Percentiles rank a stretch among this genome's conserved stretches.
Evolutionary conservation across 2,329 filamentous ascomycete genomes (phyloP).

Genomic region (Penicillium sp.): DNA sequence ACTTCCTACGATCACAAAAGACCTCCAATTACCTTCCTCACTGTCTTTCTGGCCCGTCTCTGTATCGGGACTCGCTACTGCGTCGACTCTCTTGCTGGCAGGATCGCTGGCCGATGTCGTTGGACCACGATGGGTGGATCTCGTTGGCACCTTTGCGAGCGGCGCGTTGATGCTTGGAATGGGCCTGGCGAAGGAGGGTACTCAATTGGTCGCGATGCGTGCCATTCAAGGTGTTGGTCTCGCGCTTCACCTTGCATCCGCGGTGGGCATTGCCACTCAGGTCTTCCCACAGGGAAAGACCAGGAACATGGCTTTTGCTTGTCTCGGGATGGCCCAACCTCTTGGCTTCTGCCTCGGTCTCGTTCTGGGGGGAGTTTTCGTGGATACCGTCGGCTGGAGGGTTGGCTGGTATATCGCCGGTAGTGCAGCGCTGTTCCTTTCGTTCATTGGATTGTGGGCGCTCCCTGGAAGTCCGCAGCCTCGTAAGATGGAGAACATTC

Average conservation of each 20-base stretch:
- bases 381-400: conserved; percentile 51
- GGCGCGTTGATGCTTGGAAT: conserved; percentile 10
- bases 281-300: conserved; percentile 36
- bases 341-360: conserved; percentile 54
- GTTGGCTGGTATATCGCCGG: conserved; percentile 43
- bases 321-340: conserved; percentile 52
- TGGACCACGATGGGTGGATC: conserved; percentile 10
- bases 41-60: conserved; percentile 5
- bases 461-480: conserved; percentile 10
- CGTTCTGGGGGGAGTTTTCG: conserved; percentile 52
- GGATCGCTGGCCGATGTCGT: conserved; percentile 11
- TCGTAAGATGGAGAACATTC: not conserved
- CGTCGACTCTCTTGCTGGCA: conserved; percentile 13
- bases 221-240: conserved; percentile 12
- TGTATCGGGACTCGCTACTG: conserved; percentile 3
- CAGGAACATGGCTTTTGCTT: conserved; percentile 54
- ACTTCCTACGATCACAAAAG: conserved; percentile 5
- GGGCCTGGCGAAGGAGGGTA: conserved; percentile 2
- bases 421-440: conserved; percentile 7
- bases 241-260: conserved; percentile 5
- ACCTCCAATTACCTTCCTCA: conserved; percentile 1
- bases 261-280: conserved; percentile 3
- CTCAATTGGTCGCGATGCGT: conserved; percentile 9
- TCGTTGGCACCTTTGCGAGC: conserved; percentile 6
- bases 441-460: conserved; percentile 5